These are phyloP conservation scores for Helicostylum pulchrum DNA, from an alignment of 192 early-diverging fungal genomes.

Conservation along the genomic window DNA sequence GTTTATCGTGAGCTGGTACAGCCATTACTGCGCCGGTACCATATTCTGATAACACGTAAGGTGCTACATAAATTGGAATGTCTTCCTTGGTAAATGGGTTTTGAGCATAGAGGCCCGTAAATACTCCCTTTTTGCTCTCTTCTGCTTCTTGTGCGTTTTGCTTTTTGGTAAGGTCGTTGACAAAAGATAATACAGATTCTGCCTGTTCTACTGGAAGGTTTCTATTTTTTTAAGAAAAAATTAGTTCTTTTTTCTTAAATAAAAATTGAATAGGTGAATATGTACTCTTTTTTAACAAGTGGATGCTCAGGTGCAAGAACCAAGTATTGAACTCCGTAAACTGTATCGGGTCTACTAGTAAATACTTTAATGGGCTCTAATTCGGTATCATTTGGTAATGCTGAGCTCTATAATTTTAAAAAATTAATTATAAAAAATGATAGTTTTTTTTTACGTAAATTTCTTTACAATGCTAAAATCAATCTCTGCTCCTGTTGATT, in stretches of 20 bases:
- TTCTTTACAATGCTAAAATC: constrained; percentile 47
- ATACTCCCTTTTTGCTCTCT: constrained; percentile 45
- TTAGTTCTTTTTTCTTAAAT: not conserved
- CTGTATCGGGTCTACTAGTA: constrained; percentile 75
- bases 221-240: not conserved
- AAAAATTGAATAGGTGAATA: not conserved
- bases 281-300: constrained; percentile 28
- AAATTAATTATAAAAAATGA: not conserved
- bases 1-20: constrained; percentile 77
- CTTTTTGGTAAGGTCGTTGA: constrained; percentile 19
- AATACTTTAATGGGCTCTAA: constrained; percentile 56
- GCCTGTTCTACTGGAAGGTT: constrained; percentile 23
- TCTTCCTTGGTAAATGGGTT: constrained; percentile 57
- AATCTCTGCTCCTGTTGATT: constrained; percentile 76
- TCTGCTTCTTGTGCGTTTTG: constrained; percentile 34
- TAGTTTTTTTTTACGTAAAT: not conserved
- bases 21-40: constrained; percentile 85
- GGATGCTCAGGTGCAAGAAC: constrained; percentile 64
- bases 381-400: not conserved
- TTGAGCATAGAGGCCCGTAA: constrained; percentile 59
- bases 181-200: constrained; percentile 26
- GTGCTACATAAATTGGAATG: constrained; percentile 69
- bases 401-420: not conserved
- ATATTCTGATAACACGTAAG: constrained; percentile 74
- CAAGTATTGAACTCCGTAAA: constrained; percentile 73